phyloP scores from a whole-genome alignment of 1,139 yeast species.

The Lodderomyces elongisporus region DNA sequence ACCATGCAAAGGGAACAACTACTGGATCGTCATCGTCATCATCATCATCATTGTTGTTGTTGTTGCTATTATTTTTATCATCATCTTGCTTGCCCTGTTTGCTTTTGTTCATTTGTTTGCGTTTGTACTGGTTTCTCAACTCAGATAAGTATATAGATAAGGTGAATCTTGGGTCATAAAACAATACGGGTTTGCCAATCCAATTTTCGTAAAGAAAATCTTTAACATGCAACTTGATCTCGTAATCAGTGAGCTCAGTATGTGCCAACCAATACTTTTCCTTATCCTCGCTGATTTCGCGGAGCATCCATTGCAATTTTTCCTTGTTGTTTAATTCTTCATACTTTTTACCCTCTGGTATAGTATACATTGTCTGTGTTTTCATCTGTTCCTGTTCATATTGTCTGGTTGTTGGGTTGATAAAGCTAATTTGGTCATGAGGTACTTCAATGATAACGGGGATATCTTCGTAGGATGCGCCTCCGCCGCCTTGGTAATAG shows the following conservation, averaged over 20 bases:
- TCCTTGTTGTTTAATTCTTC: slow-evolving; percentile 14
- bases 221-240: slow-evolving; percentile 18
- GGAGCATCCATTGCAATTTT: slow-evolving; percentile 16
- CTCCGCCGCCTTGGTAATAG: slow-evolving; percentile 5
- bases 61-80: slow-evolving; percentile 6
- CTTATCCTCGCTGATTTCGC: slow-evolving; percentile 10
- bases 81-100: neutral
- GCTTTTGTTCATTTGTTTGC: slow-evolving; percentile 6
- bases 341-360: slow-evolving; percentile 16
- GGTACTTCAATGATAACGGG: slow-evolving; percentile 4
- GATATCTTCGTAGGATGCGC: slow-evolving; percentile 3
- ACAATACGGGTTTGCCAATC: slow-evolving; percentile 14
- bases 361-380: slow-evolving; percentile 9
- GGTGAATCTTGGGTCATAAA: slow-evolving; percentile 45
- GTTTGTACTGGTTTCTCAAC: slow-evolving; percentile 14
- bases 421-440: slow-evolving; percentile 1
- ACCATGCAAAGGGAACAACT: slow-evolving; percentile 31
- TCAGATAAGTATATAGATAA: slow-evolving; percentile 37
- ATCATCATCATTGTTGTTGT: neutral
- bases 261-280: slow-evolving; percentile 27
- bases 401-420: neutral
- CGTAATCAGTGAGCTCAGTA: slow-evolving; percentile 23
- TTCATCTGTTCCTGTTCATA: too few relatives aligned
- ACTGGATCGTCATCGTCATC: neutral
- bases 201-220: slow-evolving; percentile 17